phyloP scores from a whole-genome alignment of 2,329 filamentous ascomycete species.

The Pseudopyrenochaeta lycopersici region DNA sequence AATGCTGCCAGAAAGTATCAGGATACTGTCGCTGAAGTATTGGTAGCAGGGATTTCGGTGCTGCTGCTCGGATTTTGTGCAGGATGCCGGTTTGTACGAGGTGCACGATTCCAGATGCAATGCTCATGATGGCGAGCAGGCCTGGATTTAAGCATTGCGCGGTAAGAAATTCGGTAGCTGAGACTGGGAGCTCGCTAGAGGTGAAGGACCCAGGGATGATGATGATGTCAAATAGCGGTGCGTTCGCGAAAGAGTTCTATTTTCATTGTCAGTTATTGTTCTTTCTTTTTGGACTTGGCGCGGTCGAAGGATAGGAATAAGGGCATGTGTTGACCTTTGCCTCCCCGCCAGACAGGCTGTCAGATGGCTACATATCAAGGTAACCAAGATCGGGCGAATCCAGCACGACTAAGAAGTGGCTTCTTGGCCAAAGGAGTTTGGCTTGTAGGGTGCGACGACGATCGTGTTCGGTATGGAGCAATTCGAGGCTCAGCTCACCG shows the following conservation, averaged over 20 bases:
- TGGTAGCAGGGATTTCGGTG: conserved; percentile 35
- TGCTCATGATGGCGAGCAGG: conserved; percentile 39
- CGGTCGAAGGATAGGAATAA: conserved; percentile 12
- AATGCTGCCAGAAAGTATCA: conserved; percentile 38
- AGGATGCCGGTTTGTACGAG: conserved; percentile 40
- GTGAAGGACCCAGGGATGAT: conserved; percentile 45
- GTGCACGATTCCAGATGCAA: conserved; percentile 42
- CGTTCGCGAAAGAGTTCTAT: conserved; percentile 46
- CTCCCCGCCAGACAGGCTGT: conserved; percentile 47
- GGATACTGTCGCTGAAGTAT: conserved; percentile 38
- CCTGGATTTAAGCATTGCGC: conserved; percentile 34
- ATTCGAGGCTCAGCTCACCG: conserved; percentile 46
- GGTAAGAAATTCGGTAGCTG: conserved; percentile 37
- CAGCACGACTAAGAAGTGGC: conserved; percentile 42
- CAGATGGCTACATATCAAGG: conserved; percentile 31
- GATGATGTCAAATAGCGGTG: conserved; percentile 48
- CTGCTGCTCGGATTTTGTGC: conserved; percentile 36
- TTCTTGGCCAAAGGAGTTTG: conserved; percentile 44
- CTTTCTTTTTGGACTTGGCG: not conserved
- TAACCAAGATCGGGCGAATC: conserved; percentile 44
- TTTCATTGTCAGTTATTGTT: conserved; percentile 22
- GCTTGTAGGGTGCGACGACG: conserved; percentile 23
- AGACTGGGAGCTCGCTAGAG: conserved; percentile 24
- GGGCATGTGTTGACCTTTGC: conserved; percentile 47
- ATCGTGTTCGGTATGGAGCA: conserved; percentile 33